A percentile compares a stretch with the other conserved stretches of the same genome.
Evolutionary conservation across 768 basidiomycete species (phyloP).

Genomic region (Neoboletus magnificus): DNA sequence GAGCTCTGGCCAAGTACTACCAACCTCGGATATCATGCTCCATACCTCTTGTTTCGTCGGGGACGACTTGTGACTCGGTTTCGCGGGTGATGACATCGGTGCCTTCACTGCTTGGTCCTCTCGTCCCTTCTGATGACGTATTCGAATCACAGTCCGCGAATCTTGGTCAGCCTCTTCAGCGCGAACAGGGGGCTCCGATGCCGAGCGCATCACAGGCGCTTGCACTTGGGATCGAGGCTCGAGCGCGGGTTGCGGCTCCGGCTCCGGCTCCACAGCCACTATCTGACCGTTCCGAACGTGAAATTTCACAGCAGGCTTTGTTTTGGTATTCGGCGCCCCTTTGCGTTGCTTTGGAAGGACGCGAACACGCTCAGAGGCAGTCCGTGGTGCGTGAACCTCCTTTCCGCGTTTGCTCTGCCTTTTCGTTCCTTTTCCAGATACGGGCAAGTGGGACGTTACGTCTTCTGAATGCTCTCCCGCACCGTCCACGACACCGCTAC

Average conservation of each 20-base stretch:
- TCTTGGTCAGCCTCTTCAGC: not conserved
- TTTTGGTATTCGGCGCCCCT: not conserved
- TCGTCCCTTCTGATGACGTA: not conserved
- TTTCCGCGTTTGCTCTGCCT: not conserved
- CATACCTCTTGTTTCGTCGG: not conserved
- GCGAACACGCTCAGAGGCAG: not conserved
- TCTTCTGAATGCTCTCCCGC: not conserved
- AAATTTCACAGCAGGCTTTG: not conserved
- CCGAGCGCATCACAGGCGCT: not conserved
- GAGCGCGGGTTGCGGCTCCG: not conserved
- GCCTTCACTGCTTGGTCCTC: not conserved
- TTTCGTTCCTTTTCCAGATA: slow-evolving; percentile 1
- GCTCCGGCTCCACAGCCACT: slow-evolving; percentile 1
- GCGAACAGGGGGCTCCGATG: not conserved
- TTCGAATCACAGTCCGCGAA: not conserved
- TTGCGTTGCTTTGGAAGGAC: not conserved
- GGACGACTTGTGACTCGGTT: not conserved
- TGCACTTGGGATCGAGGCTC: not conserved
- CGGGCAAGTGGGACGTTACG: not conserved
- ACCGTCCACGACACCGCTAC: too few relatives aligned
- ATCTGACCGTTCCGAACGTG: slow-evolving; percentile 18
- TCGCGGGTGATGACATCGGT: not conserved
- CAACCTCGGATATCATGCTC: not conserved
- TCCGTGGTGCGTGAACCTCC: not conserved
- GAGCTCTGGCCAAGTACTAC: slow-evolving; percentile 16